Evolutionary conservation across 768 basidiomycete genomes (phyloP).

Genomic region (Leccinum uliginosum): DNA sequence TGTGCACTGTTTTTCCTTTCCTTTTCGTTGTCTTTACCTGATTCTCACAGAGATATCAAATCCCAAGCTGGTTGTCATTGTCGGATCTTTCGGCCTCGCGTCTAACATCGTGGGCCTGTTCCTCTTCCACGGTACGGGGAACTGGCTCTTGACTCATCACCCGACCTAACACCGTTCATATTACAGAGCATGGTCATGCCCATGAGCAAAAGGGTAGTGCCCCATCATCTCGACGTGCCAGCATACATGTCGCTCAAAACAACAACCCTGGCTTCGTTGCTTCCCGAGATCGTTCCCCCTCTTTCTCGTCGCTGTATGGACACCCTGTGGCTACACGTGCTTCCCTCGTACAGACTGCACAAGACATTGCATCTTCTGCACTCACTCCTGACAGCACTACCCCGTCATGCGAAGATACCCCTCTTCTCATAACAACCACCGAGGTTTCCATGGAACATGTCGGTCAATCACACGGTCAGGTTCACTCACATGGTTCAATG

Average conservation of each 20-base stretch:
- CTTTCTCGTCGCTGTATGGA: conserved; percentile 65
- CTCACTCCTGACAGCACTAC: conserved; percentile 6
- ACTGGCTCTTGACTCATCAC: neutral
- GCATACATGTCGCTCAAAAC: conserved; percentile 24
- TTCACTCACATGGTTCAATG: conserved; percentile 71
- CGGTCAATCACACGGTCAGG: conserved; percentile 17
- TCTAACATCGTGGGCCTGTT: conserved; percentile 93
- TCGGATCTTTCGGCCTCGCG: conserved; percentile 82
- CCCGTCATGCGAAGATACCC: conserved; percentile 38
- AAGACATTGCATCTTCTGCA: conserved; percentile 58
- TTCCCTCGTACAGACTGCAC: conserved; percentile 75
- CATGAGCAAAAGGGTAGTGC: conserved; percentile 41
- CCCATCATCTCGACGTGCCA: conserved; percentile 38
- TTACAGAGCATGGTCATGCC: conserved; percentile 63
- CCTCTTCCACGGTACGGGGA: conserved; percentile 81
- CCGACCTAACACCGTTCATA: conserved; percentile 8
- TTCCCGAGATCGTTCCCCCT: conserved; percentile 35
- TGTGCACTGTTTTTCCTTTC: conserved; percentile 21
- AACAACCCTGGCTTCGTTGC: conserved; percentile 20
- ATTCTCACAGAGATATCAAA: conserved; percentile 71
- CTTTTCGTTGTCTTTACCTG: conserved; percentile 7
- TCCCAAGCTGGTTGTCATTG: conserved; percentile 82
- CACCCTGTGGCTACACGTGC: conserved; percentile 70
- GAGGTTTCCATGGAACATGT: conserved; percentile 12
- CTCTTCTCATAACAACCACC: conserved; percentile 33